phyloP scores from a whole-genome alignment of 2,329 filamentous ascomycete genomes.

The Ascochyta fabae region DNA sequence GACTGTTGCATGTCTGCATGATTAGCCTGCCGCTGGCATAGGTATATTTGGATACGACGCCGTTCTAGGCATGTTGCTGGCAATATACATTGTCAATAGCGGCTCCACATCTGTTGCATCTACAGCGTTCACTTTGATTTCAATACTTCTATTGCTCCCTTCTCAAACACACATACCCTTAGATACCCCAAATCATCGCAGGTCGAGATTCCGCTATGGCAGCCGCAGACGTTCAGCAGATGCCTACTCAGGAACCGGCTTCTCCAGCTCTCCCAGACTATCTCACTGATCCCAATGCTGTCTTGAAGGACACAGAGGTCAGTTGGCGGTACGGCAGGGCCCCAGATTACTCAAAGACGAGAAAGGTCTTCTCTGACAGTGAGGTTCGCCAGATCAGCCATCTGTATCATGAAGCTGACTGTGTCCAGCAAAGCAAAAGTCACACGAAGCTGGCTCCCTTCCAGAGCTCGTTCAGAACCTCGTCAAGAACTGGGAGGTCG shows the following conservation, averaged over 20 bases:
- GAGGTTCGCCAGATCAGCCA: constrained; percentile 31
- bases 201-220: constrained; percentile 28
- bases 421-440: constrained; percentile 61
- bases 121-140: neutral
- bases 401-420: constrained; percentile 1
- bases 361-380: constrained; percentile 66
- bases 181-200: constrained; percentile 3
- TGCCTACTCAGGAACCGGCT: constrained; percentile 35
- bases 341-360: constrained; percentile 70
- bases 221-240: constrained; percentile 35
- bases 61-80: constrained; percentile 4
- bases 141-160: neutral
- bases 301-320: constrained; percentile 60
- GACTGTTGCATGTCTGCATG: constrained; percentile 13
- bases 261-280: constrained; percentile 62
- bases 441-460: constrained; percentile 63
- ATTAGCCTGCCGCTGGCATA: constrained; percentile 3
- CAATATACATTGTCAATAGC: constrained; percentile 2
- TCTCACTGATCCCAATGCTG: constrained; percentile 64
- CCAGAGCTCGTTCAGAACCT: constrained; percentile 70
- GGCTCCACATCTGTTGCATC: neutral
- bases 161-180: neutral
- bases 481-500: constrained; percentile 76
- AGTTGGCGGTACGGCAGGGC: constrained; percentile 66
- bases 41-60: neutral